These are phyloP conservation scores for Aspergillus biplanus DNA, from an alignment of 495 filamentous ascomycete species.

Conservation along the genomic window DNA sequence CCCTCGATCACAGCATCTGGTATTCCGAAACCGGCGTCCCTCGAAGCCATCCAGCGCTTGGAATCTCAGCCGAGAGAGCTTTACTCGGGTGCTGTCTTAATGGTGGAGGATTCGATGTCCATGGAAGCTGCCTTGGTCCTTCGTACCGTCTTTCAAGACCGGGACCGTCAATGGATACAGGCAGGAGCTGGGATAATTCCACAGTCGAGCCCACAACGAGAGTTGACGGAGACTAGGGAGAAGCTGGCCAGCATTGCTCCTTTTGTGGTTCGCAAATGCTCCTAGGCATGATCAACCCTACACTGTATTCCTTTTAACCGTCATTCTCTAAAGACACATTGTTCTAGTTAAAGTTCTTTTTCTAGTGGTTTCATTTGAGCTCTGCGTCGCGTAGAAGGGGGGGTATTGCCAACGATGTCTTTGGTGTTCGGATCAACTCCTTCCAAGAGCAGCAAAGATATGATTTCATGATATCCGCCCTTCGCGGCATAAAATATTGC, in stretches of 20 bases:
- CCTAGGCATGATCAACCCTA: background rate
- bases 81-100: conserved; percentile 27
- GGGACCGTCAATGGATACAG: conserved; percentile 22
- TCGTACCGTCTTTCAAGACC: conserved; percentile 26
- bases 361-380: no score
- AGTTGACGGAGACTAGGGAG: conserved; percentile 18
- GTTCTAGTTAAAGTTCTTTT: background rate
- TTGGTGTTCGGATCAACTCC: no score
- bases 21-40: conserved; percentile 22
- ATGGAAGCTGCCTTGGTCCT: conserved; percentile 26
- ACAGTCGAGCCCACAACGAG: conserved; percentile 22
- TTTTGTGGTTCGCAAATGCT: conserved; percentile 11
- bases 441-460: no score
- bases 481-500: no score
- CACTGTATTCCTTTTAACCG: background rate
- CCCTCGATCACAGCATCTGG: conserved; percentile 28
- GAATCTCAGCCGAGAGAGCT: conserved; percentile 23
- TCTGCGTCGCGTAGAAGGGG: no score
- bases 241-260: conserved; percentile 28
- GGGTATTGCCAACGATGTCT: no score
- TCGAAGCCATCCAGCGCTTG: conserved; percentile 23
- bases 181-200: conserved; percentile 27
- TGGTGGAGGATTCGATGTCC: conserved; percentile 16
- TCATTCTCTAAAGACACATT: background rate
- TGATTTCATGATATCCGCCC: no score